Base-by-base conservation (phyloP, 768 basidiomycete genomes). In the Tubosaeta brunneosetosa region DNA sequence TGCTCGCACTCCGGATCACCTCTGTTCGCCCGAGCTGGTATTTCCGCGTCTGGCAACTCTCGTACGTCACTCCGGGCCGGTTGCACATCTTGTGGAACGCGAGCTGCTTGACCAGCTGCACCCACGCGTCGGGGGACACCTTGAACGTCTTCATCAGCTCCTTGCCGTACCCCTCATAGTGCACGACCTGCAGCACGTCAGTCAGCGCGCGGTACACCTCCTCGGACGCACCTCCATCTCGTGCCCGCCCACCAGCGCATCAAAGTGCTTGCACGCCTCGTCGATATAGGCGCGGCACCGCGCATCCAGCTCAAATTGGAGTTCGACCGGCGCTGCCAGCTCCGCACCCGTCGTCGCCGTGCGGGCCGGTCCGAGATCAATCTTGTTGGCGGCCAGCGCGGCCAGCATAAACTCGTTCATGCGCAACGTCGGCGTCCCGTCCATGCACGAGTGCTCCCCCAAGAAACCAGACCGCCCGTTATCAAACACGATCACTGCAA, bases 391-490 rank as follows among this genome's bases (percentile, higher is more conserved):
- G 2, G 83, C 85, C 36, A 97, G 73, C 0, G 86, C 79, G 13
- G 83, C 91, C 45, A 97, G 75, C 49, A 93, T 72, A 69, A 93
- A 99, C 66, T 99, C 97, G 74, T 97, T 97, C 79, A 97, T 71
- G 44, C 97, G 86, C 29, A 97, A 76, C 0, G 95, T 98, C 4
- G 97, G 90, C 1, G 94, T 98, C 17, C 95, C 95, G 64, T 98
- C 94, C 86, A 88, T 84, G 61, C 86, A 90, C 17, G 86, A 89
- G 70, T 90, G 88, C 66, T 90, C 86, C 36, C 90, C 90, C 0
- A 92, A 73, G 80, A 98, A 99, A 0, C 90, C 95, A 22, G 91
- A 93, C 34, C 91, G 90, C 43, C 93, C 97, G 60, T 94, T 93
- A 53, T 93, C 91, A 64, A 91, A 95, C 8, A 99, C 91, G 62